phyloP scores from a whole-genome alignment of 139 green algal genomes.

The Prasinococcaceae sp. region DNA sequence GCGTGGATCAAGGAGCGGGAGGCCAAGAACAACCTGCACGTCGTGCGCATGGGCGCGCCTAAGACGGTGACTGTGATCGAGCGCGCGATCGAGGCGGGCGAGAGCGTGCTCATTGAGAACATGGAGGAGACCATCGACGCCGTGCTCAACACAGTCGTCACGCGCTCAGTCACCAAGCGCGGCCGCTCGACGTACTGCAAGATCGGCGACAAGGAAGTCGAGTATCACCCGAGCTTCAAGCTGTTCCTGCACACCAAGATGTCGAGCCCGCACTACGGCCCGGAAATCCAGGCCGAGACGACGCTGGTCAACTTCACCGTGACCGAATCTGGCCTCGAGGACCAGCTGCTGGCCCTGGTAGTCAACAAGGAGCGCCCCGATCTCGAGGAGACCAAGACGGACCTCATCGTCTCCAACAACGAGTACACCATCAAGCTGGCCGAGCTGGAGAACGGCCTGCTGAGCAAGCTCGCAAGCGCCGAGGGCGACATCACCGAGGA shows the following conservation, averaged over 20 bases:
- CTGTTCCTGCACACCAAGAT: conserved; percentile 82
- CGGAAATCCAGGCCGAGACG: conserved; percentile 72
- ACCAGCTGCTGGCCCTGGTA: conserved; percentile 72
- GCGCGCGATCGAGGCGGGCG: conserved; percentile 57
- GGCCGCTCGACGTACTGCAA: conserved; percentile 63
- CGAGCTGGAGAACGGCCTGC: conserved; percentile 61
- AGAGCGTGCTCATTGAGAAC: conserved; percentile 69
- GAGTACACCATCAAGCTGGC: conserved; percentile 85
- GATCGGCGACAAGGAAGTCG: conserved; percentile 61
- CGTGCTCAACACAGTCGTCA: conserved; percentile 68
- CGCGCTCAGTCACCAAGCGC: conserved; percentile 69
- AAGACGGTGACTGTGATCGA: conserved; percentile 57
- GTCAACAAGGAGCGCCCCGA: conserved; percentile 78
- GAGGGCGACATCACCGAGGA: conserved; percentile 84
- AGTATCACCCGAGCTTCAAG: conserved; percentile 74
- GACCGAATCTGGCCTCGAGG: conserved; percentile 61
- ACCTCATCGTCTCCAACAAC: conserved; percentile 72
- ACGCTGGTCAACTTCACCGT: conserved; percentile 81
- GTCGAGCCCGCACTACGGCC: conserved; percentile 70
- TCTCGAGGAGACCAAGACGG: conserved; percentile 73
- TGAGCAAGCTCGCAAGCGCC: conserved; percentile 65
- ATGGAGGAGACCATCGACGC: conserved; percentile 73
- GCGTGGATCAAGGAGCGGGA: conserved; percentile 74
- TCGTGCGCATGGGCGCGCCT: conserved; percentile 57
- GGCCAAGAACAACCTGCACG: conserved; percentile 57